Evolutionary conservation across 2,329 filamentous ascomycete genomes (phyloP), one percentile per base, ranked within the genome.

Genomic region (Biscogniauxia mediterranea): DNA sequence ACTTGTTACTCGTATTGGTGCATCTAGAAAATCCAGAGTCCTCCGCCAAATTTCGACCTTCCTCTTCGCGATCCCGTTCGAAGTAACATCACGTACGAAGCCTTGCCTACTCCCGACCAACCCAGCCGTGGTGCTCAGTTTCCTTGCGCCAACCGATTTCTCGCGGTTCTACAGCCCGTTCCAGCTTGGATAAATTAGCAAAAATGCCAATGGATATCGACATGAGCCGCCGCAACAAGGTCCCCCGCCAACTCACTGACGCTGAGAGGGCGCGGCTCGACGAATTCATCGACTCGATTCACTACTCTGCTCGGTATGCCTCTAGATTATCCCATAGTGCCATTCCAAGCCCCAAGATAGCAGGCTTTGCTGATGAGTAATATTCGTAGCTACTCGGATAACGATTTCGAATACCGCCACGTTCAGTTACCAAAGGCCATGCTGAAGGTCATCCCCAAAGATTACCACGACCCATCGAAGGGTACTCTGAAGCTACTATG

Each of bases 401-500:
- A 86, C 78, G 87, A 95, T 77, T 97, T 89, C 78, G 95, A 99
- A 79, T 99, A 99, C 80, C 91, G 95, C 67, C 95, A 99, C 78
- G 95, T 99, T 61, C 93, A 97, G 78, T 87, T 99, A 28, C 95
- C 95, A 52, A 99, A 99, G 80, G 89, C 92, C 69, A 99, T 99
- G 95, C 88, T 99, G 66, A 98, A 98, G 79, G 90, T 87, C 50
- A 98, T 99, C 69, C 95, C 95, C 20, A 89, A 93, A 75, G 94
- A 97, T 66, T 97, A 97, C 78, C 94, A 96, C 74, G 93, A 97
- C 77, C 84, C 88, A 56, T 81, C 87, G 57, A 92, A 96, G 78
- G 95, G 95, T 64, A 98, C 94, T 5, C 80, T 99, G 77, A 99
- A 98, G 81, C 81, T 99, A 69, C 80, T 99, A 64, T 97, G 94